These are phyloP conservation scores for Globisporangium paddicum DNA, from an alignment of 352 stramenopile genomes.

Conservation along the genomic window DNA sequence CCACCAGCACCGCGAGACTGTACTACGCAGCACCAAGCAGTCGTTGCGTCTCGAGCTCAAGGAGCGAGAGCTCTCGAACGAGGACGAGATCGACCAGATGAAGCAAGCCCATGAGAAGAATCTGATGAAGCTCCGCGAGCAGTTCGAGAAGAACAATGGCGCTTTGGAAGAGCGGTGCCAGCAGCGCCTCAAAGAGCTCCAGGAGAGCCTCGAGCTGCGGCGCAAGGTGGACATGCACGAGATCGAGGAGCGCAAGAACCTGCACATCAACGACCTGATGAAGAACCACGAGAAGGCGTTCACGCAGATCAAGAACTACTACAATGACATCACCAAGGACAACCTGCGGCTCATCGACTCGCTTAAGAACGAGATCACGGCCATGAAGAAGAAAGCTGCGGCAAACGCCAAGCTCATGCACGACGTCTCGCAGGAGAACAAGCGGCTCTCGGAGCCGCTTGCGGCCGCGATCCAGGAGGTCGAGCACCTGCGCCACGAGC, in stretches of 20 bases:
- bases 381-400: conserved; percentile 91
- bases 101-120: conserved; percentile 92
- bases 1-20: conserved; percentile 54
- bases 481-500: conserved; percentile 78
- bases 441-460: conserved; percentile 87
- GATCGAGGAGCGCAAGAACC: conserved; percentile 93
- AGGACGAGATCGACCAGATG: conserved; percentile 86
- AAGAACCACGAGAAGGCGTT: conserved; percentile 92
- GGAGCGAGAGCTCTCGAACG: conserved; percentile 80
- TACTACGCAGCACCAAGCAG: conserved; percentile 71
- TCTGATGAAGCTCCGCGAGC: conserved; percentile 86
- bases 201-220: conserved; percentile 87
- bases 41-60: conserved; percentile 78
- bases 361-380: conserved; percentile 90
- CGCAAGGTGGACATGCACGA: conserved; percentile 93
- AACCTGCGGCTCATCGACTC: conserved; percentile 91
- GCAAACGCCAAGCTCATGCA: conserved; percentile 92
- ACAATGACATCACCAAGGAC: conserved; percentile 95
- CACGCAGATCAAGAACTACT: conserved; percentile 94
- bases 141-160: conserved; percentile 87
- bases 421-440: conserved; percentile 92
- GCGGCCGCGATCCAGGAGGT: conserved; percentile 85
- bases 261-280: conserved; percentile 95
- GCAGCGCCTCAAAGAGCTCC: conserved; percentile 54
- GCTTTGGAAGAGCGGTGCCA: conserved; percentile 76